A percentile compares a stretch with the other conserved stretches of the same genome.
These are phyloP conservation scores for Debaryomyces fabryi DNA, from an alignment of 1,139 yeast species.

Conservation along the genomic window DNA sequence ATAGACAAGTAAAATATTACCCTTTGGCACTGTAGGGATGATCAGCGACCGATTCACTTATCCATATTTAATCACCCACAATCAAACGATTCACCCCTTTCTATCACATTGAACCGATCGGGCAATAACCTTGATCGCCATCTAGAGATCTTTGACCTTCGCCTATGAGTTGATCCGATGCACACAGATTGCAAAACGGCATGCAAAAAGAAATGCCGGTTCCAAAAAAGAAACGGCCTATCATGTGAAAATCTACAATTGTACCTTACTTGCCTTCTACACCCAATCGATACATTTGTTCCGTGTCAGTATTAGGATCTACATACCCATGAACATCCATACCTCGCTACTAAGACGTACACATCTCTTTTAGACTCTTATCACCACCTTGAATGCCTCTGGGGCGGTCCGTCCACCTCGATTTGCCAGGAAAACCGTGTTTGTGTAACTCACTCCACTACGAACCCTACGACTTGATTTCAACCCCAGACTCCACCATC, in stretches of 20 bases:
- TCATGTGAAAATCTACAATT: conserved; percentile 1
- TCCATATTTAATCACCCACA: background rate
- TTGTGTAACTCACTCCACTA: conserved; percentile 3
- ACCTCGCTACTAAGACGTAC: background rate
- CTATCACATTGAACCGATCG: background rate
- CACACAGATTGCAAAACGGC: background rate
- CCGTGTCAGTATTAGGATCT: background rate
- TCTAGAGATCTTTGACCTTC: background rate
- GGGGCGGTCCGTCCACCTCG: conserved; percentile 2
- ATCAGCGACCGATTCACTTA: background rate
- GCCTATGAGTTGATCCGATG: background rate
- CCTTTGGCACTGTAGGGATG: background rate
- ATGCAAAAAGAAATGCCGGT: background rate
- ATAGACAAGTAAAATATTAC: background rate
- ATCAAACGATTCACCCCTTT: background rate
- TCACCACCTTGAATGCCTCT: background rate
- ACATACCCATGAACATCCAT: background rate
- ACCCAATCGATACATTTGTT: background rate
- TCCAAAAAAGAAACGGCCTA: background rate
- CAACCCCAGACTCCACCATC: background rate
- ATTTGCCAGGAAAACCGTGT: conserved; percentile 1
- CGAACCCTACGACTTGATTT: background rate
- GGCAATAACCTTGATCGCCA: background rate
- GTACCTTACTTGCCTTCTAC: background rate
- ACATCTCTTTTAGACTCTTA: background rate